phyloP scores from a whole-genome alignment of 2,329 filamentous ascomycete genomes.

The Endothia cerciana region DNA sequence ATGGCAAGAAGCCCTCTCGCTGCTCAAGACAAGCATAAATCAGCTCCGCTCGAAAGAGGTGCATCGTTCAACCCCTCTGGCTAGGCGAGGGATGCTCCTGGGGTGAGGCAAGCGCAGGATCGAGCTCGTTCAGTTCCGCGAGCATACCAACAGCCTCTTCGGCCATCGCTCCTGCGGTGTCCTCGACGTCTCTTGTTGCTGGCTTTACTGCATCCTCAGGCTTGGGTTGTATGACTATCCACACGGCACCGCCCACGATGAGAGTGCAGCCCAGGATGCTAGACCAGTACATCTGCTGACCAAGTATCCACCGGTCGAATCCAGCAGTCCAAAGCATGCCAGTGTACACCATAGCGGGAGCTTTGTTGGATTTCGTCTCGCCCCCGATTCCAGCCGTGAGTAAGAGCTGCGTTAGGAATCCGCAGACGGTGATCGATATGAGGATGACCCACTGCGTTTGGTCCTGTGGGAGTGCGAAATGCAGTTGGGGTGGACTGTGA shows the following conservation, averaged over 20 bases:
- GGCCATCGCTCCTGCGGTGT: constrained; percentile 34
- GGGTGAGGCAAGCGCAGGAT: neutral
- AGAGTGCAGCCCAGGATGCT: constrained; percentile 56
- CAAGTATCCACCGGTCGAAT: constrained; percentile 54
- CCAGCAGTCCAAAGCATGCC: constrained; percentile 58
- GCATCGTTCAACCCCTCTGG: neutral
- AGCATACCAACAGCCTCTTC: constrained; percentile 48
- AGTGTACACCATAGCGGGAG: constrained; percentile 62
- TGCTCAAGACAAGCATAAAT: neutral
- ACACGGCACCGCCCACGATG: constrained; percentile 58
- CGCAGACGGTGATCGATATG: constrained; percentile 69
- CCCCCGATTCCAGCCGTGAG: constrained; percentile 75
- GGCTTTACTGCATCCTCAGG: constrained; percentile 34
- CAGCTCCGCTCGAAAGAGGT: neutral
- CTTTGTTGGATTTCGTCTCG: constrained; percentile 64
- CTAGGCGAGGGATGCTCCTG: neutral
- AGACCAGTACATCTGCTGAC: constrained; percentile 52
- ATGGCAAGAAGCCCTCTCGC: neutral
- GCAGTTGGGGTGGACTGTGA: constrained; percentile 50
- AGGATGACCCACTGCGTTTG: constrained; percentile 68
- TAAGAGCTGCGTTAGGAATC: constrained; percentile 69
- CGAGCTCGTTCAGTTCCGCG: constrained; percentile 29
- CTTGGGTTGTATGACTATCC: constrained; percentile 52
- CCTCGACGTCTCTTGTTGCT: constrained; percentile 41
- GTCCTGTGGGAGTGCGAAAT: constrained; percentile 48